Conservation (phyloP, 2,329 filamentous ascomycete species). For the Cladosporium velox region DNA sequence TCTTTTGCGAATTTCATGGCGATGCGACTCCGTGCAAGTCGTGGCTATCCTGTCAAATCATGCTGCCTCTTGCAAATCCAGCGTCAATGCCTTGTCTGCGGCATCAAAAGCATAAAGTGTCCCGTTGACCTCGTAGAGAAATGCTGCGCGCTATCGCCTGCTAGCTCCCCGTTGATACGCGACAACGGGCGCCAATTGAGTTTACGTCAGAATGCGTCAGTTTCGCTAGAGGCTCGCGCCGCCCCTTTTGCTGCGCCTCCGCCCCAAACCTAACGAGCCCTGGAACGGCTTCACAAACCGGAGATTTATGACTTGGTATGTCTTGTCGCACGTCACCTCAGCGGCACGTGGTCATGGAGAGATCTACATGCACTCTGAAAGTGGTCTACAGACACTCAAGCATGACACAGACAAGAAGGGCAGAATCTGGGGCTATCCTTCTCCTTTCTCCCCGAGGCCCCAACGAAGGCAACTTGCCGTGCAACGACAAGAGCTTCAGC, state of each 20-base stretch:
- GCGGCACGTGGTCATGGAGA: neutral
- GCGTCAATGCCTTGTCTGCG: neutral
- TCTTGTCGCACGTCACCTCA: neutral
- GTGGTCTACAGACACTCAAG: neutral
- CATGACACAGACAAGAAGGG: neutral
- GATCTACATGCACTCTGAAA: neutral
- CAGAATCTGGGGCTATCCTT: neutral
- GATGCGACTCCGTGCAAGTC: neutral
- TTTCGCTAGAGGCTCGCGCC: neutral
- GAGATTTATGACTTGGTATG: neutral
- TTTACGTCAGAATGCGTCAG: slow-evolving; percentile 1
- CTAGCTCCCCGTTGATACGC: neutral
- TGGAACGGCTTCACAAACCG: neutral
- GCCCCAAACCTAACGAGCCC: neutral
- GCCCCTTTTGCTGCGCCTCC: slow-evolving; percentile 7
- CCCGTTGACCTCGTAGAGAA: neutral
- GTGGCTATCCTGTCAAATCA: neutral
- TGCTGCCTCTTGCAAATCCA: neutral
- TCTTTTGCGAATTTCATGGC: slow-evolving; percentile 36
- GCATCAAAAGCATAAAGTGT: neutral
- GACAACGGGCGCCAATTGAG: neutral
- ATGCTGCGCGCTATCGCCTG: neutral
- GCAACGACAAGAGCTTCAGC: neutral
- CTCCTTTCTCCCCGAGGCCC: neutral
- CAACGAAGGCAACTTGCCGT: neutral